Base-by-base conservation (phyloP, 2,329 filamentous ascomycete species). In the Aspergillus versicolor region DNA sequence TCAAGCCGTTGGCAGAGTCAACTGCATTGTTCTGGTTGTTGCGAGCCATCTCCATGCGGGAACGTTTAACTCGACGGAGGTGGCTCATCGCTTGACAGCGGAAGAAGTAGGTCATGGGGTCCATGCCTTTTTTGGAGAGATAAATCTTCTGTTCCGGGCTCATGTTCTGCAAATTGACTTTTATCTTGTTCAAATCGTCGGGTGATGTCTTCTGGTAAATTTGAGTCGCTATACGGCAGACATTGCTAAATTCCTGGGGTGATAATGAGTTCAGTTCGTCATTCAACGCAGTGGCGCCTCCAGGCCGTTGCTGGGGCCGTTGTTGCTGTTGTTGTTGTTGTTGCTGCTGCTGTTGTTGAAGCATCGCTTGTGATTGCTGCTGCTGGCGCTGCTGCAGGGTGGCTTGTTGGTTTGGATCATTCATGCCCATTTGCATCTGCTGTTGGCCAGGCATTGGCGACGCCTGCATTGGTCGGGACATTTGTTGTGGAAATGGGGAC, bases 61-160 rank as follows among this genome's bases (percentile, higher is more conserved):
- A 60, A 8, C 67, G 67, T 54, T 71, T 73, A 54, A 71, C 69
- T 49, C 67, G 70, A 52, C 71, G 73, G 63, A 79, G 71, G 61
- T 74, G 70, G 56, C 61, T 74, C 21, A 80, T 69, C 3, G 80
- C 79, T 53, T 81, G 76, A 38, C 76, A 75, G 42, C 79, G 79
- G 64, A 83, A 82, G 57, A 79, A 79, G 52, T 79, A 79, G 41
- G 75, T 74, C 41, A 84, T 63, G 0, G 81, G 81, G 49, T 84
- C 79, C 43, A 81, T 72, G 19, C 77, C 72, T 53, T 78, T 78
- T 43, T 69, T 66, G 13, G 72, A 63, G 41, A 84, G 62, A 52
- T 76, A 73, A 59, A 80, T 73, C 59, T 76, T 76, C 65, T 80
- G 78, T 22, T 82, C 77, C 1, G 75, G 73, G 11, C 76, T 74